A percentile compares a stretch with the other conserved stretches of the same genome.
phyloP scores from a whole-genome alignment of 1,284 basidiomycete genomes.

The Porodaedalea pini region DNA sequence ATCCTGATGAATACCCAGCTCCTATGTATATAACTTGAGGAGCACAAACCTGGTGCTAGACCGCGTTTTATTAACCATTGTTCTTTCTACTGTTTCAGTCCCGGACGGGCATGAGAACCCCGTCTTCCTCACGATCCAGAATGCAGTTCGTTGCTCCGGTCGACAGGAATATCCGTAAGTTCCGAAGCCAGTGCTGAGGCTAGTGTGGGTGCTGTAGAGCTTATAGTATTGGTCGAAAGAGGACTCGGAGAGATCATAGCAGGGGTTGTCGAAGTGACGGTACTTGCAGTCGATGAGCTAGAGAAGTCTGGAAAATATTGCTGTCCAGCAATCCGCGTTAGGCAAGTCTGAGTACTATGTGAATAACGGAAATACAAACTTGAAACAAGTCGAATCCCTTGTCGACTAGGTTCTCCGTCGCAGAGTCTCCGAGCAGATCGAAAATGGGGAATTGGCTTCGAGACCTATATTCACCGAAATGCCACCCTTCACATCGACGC shows the following conservation, averaged over 20 bases:
- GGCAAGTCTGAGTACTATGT: too few species aligned
- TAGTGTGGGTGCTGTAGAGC: too few species aligned
- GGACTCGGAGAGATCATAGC: too few species aligned
- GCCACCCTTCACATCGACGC: conserved; percentile 11
- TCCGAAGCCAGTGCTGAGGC: too few species aligned
- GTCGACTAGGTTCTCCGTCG: neutral
- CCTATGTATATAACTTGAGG: too few species aligned
- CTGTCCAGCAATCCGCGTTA: neutral
- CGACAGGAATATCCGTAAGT: too few species aligned
- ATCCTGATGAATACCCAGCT: neutral
- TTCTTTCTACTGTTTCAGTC: neutral
- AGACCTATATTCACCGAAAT: conserved; percentile 12
- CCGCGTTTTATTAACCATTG: neutral
- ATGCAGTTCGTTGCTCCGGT: neutral
- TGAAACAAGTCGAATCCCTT: conserved; percentile 18
- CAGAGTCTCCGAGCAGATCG: conserved; percentile 6
- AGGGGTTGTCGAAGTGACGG: too few species aligned
- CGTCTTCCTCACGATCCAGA: neutral
- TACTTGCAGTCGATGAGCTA: neutral
- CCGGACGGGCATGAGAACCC: neutral
- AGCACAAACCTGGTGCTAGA: conserved; percentile 2
- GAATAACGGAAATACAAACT: too few species aligned
- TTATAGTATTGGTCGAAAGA: too few species aligned
- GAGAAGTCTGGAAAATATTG: neutral
- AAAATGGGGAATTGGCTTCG: conserved; percentile 2